These are phyloP conservation scores for Crassisporium funariophilum DNA, from an alignment of 768 basidiomycete species.

Conservation along the genomic window DNA sequence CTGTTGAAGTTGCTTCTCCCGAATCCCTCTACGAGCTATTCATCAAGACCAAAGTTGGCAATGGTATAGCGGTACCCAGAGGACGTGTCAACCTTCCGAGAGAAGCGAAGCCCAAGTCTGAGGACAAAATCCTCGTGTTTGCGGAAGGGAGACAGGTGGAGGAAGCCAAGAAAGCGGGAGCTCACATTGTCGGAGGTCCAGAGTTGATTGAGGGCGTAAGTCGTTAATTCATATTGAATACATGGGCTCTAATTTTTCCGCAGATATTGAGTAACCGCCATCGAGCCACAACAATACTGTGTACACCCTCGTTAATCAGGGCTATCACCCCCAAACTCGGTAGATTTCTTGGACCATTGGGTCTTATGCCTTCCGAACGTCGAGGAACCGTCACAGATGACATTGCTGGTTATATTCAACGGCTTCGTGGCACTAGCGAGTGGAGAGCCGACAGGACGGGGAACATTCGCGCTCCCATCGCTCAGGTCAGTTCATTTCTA, in stretches of 20 bases:
- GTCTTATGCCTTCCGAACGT: conserved; percentile 93
- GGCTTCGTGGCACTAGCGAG: conserved; percentile 80
- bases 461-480: conserved; percentile 81
- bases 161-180: conserved; percentile 85
- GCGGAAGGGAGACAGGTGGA: conserved; percentile 84
- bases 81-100: conserved; percentile 86
- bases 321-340: conserved; percentile 79
- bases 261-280: conserved; percentile 77
- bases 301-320: conserved; percentile 76
- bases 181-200: conserved; percentile 85
- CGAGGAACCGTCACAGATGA: conserved; percentile 95
- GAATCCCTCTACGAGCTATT: conserved; percentile 78
- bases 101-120: conserved; percentile 70
- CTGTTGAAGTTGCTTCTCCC: conserved; percentile 81
- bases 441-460: conserved; percentile 93
- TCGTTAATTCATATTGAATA: conserved; percentile 15
- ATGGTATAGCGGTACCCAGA: conserved; percentile 82
- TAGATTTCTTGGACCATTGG: conserved; percentile 82
- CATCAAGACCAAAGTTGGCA: conserved; percentile 76
- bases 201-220: conserved; percentile 87
- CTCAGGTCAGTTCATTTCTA: conserved; percentile 52
- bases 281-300: conserved; percentile 82
- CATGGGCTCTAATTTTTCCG: conserved; percentile 5
- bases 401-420: conserved; percentile 76
- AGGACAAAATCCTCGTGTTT: conserved; percentile 89